These are phyloP conservation scores for Myxozyma geophila DNA, from an alignment of 805 yeast species.

Conservation along the genomic window DNA sequence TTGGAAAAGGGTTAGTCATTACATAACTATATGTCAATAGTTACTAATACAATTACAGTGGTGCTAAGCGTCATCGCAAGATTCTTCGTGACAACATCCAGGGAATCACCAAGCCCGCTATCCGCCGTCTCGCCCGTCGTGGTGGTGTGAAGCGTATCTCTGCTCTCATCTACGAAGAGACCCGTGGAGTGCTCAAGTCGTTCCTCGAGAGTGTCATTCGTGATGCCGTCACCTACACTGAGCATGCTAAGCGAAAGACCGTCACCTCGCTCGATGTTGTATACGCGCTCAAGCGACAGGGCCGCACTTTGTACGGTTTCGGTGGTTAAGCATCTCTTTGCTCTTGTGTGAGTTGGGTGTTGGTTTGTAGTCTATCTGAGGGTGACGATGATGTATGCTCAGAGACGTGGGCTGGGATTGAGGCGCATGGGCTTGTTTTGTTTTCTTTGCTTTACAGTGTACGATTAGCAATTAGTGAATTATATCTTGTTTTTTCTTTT, in stretches of 20 bases:
- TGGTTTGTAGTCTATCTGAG: neutral
- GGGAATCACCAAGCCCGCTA: constrained; percentile 99
- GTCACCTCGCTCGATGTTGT: constrained; percentile 98
- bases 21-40: neutral
- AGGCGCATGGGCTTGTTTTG: neutral
- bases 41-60: constrained; percentile 52
- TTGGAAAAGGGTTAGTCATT: constrained; percentile 72
- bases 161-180: constrained; percentile 97
- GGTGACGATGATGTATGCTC: no score
- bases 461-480: neutral
- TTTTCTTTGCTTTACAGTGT: neutral
- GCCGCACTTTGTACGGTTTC: constrained; percentile 99
- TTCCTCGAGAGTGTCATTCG: constrained; percentile 97
- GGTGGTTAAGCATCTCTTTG: constrained; percentile 72
- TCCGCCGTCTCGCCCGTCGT: constrained; percentile 99
- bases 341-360: neutral
- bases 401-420: neutral
- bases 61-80: constrained; percentile 99
- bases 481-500: neutral
- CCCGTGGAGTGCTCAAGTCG: constrained; percentile 92
- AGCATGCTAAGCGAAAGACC: constrained; percentile 99
- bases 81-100: constrained; percentile 98
- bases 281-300: constrained; percentile 99
- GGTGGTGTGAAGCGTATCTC: constrained; percentile 99
- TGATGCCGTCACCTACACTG: constrained; percentile 99